Base-by-base conservation (phyloP, 2,329 filamentous ascomycete species). In the Penicillium sp. region DNA sequence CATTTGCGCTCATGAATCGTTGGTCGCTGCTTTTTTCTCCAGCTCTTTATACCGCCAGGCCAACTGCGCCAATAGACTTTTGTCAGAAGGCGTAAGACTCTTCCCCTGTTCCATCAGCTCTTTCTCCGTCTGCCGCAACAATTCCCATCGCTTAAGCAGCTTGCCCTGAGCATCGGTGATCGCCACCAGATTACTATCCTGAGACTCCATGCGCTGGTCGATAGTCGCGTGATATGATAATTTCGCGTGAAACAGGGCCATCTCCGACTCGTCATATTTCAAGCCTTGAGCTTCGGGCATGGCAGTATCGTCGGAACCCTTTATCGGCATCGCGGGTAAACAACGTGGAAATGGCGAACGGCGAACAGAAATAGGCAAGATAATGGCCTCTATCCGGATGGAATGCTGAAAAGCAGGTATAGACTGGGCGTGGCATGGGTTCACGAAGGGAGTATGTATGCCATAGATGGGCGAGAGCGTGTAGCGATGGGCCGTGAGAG, bases 201-300 rank as follows among this genome's bases (percentile, higher is more conserved):
- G 59, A 3, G 70, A 68, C 27, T 67, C 67, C 58, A 70, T 64
- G 29, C 72, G 70, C 16, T 66, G 66, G 26, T 74, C 71, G 37
- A 72, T 69, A 2, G 72, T 75, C 33, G 72, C 62, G 45, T 73
- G 69, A 29, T 74, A 75, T 10, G 69, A 68, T 19, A 75, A 56
- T 53, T 74, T 72, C 43, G 72, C 72, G 39, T 68, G 69, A 53
- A 75, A 75, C 37, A 73, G 67, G 1, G 70, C 70, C 72, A 75
- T 74, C 44, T 75, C 71, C 47, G 69, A 72, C 62, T 75, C 70
- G 54, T 74, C 71, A 60, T 75, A 75, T 50, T 63, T 69, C 42
- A 74, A 58, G 14, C 72, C 72, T 35, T 68, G 62, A 29, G 65
- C 69, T 60, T 74, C 72, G n/a, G 70, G 72, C 23, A 74, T 60